Percentiles rank a stretch among this genome's conserved stretches.
Evolutionary conservation across 2,329 filamentous ascomycete genomes (phyloP).

Genomic region (Lasiodiplodia hormozganensis): DNA sequence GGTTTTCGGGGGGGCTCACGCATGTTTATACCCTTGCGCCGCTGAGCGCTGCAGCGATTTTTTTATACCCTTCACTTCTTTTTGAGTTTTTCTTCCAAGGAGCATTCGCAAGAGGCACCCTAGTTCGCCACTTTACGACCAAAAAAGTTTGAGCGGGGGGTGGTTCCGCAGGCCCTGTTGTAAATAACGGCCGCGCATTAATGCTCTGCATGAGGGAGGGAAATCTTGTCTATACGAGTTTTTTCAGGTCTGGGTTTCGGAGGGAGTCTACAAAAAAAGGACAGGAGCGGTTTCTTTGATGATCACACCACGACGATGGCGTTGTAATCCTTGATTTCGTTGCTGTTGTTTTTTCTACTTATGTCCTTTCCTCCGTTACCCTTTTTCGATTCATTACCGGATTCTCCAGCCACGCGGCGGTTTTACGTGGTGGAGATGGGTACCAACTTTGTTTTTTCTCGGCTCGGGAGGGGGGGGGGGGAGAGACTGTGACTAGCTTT

Average conservation of each 20-base stretch:
- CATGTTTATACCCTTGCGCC: conserved; percentile 28
- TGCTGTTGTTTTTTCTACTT: neutral
- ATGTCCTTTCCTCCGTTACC: neutral
- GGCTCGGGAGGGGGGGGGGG: neutral
- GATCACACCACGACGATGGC: conserved; percentile 11
- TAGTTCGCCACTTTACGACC: conserved; percentile 9
- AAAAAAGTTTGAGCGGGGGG: conserved; percentile 1
- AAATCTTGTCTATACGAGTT: conserved; percentile 21
- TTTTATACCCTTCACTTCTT: conserved; percentile 14
- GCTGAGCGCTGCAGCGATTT: conserved; percentile 23
- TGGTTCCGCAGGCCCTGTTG: conserved; percentile 5
- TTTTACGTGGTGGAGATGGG: neutral
- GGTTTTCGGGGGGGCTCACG: conserved; percentile 20
- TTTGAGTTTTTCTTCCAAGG: conserved; percentile 4
- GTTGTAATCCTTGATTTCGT: conserved; percentile 14
- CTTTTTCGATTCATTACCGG: neutral
- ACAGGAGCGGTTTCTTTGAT: conserved; percentile 16
- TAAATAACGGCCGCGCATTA: conserved; percentile 22
- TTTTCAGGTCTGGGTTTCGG: neutral
- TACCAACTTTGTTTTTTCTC: neutral
- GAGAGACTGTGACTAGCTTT: neutral
- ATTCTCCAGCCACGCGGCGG: neutral
- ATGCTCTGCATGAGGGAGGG: conserved; percentile 16
- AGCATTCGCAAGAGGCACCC: conserved; percentile 22
- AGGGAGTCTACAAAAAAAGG: conserved; percentile 9